Conservation (phyloP, 148 eudicot genomes). For the Cornus kousa region DNA sequence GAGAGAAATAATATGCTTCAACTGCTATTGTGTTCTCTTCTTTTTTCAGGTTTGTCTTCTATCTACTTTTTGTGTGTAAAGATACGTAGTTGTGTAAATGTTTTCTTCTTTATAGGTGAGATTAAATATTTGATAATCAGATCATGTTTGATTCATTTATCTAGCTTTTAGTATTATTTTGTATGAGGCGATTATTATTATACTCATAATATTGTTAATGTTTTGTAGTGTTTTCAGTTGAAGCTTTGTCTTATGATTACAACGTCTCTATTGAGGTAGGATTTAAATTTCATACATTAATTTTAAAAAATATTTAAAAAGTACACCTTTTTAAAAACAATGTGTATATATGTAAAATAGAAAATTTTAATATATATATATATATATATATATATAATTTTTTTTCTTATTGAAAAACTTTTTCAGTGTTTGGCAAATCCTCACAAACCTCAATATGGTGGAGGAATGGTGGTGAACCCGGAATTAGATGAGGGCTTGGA, state of each 20-base stretch:
- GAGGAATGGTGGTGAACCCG: constrained; percentile 61
- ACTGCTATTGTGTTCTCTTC: constrained; percentile 1
- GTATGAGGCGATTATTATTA: too few species aligned
- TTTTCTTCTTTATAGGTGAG: too few species aligned
- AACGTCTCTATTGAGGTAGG: constrained; percentile 29
- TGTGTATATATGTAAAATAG: too few species aligned
- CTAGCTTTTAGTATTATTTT: too few species aligned
- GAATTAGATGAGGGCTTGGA: constrained; percentile 40
- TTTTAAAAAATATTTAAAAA: too few species aligned
- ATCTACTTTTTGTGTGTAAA: background rate
- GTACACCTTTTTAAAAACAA: too few species aligned
- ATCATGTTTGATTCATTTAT: too few species aligned
- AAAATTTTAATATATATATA: too few species aligned
- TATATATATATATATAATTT: too few species aligned
- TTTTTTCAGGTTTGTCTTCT: constrained; percentile 11
- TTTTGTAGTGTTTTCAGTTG: constrained; percentile 24
- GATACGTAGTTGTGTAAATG: background rate
- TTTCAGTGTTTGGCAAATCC: constrained; percentile 59
- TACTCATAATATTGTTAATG: background rate
- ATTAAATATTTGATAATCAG: too few species aligned
- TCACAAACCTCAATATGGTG: constrained; percentile 49
- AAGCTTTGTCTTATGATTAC: constrained; percentile 35
- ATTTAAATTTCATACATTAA: background rate
- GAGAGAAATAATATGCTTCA: background rate
- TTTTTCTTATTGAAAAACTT: background rate